Percentiles rank a stretch among this genome's conserved stretches.
These are phyloP conservation scores for Austropuccinia psidii DNA, from an alignment of 1,284 basidiomycete species.

Conservation along the genomic window DNA sequence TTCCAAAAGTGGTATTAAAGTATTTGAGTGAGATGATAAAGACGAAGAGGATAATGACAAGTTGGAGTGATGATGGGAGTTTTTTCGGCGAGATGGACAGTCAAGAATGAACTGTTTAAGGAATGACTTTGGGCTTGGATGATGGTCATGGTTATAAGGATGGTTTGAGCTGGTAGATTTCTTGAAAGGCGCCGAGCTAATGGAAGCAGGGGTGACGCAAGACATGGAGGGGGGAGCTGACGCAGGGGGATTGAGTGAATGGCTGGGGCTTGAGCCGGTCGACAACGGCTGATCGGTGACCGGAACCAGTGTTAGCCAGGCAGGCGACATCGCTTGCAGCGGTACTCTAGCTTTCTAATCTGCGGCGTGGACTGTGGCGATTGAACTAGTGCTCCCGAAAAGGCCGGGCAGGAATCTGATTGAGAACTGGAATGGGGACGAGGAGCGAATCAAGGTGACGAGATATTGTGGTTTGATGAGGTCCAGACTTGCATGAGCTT, in stretches of 20 bases:
- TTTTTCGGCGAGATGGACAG: neutral
- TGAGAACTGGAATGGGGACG: no score
- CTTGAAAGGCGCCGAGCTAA: neutral
- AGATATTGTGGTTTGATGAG: no score
- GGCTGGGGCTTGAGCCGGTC: neutral
- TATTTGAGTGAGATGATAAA: neutral
- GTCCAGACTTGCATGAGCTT: no score
- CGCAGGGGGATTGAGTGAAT: neutral
- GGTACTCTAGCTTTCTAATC: no score
- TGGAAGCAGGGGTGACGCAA: neutral
- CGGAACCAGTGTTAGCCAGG: slow-evolving; percentile 14
- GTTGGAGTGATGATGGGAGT: neutral
- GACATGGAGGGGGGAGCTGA: neutral
- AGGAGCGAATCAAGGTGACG: no score
- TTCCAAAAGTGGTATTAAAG: neutral
- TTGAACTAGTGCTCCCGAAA: no score
- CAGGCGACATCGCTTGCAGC: no score
- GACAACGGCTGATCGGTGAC: neutral
- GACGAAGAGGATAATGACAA: neutral
- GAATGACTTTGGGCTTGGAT: slow-evolving; percentile 4
- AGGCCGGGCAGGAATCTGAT: no score
- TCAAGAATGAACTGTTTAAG: slow-evolving; percentile 7
- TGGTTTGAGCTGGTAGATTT: neutral
- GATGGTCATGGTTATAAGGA: neutral
- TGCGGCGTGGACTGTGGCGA: no score